Percentiles rank a stretch among this genome's conserved stretches.
Conservation (phyloP, 257 asterid species). For the Cynanchum wilfordii region DNA sequence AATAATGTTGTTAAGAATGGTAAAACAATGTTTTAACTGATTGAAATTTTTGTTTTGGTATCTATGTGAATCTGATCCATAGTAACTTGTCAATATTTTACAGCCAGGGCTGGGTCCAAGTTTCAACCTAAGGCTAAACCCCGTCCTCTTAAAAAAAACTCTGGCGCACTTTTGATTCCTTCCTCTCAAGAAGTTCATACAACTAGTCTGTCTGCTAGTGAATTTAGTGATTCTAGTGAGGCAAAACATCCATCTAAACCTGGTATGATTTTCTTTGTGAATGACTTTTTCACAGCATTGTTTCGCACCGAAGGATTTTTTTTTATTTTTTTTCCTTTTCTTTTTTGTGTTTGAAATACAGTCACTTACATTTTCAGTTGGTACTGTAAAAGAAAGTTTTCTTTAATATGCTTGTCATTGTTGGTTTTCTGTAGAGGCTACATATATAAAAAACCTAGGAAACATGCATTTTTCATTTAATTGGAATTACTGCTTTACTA, state of each 20-base stretch:
- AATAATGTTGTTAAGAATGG: slow-evolving; percentile 39
- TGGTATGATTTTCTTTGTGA: slow-evolving; percentile 26
- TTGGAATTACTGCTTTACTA: neutral
- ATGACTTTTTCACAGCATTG: neutral
- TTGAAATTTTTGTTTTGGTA: neutral
- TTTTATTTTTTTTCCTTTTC: neutral
- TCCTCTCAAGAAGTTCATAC: slow-evolving; percentile 27
- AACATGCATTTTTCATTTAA: neutral
- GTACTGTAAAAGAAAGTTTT: neutral
- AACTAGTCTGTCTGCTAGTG: slow-evolving; percentile 19
- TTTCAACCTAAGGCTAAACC: slow-evolving; percentile 64
- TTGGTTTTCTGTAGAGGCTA: neutral
- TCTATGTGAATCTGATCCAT: neutral
- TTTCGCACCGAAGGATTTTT: neutral
- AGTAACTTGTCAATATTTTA: slow-evolving; percentile 7
- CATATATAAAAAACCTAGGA: neutral
- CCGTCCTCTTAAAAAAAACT: slow-evolving; percentile 32
- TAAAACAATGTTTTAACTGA: slow-evolving; percentile 3
- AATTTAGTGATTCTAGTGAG: slow-evolving; percentile 15
- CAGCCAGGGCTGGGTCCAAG: slow-evolving; percentile 52
- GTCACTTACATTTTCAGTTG: neutral
- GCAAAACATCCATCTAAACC: slow-evolving; percentile 23
- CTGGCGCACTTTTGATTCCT: slow-evolving; percentile 31
- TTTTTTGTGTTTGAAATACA: neutral
- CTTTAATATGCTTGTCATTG: neutral